Base-by-base conservation (phyloP, 495 filamentous ascomycete genomes). In the Xylaria flabelliformis region DNA sequence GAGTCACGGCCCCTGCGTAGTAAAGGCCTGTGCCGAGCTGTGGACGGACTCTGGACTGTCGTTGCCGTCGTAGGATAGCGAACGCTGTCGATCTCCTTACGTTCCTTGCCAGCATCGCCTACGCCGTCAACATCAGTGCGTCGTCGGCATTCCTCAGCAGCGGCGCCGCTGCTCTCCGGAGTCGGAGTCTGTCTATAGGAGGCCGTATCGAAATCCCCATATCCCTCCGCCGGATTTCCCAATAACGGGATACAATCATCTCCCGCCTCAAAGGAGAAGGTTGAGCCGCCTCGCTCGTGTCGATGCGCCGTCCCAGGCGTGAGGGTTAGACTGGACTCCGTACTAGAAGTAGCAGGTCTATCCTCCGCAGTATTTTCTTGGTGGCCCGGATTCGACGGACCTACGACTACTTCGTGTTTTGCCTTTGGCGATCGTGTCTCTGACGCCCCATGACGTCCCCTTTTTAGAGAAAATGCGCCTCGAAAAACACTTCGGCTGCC, bases 201-300 rank as follows among this genome's bases (percentile, higher is more conserved):
- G n/a, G 4, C 4, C 17, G 26, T 32, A 7, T 62, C 26, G 17
- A 24, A 21, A 3, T 56, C 32, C 24, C 10, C 24, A 44, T 64
- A 26, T 13, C 17, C 21, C 24, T 42, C 29, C 29, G 4, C 42
- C 44, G 68, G 5, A 6, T 29, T 50, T n/a, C 61, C 32, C 5
- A n/a, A 26, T 9, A 70, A 24, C 26, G 0, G 34, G 26, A 59
- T 36, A 4, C 24, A 46, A 32, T 64, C 58, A 59, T 70, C 58
- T 24, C 68, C 58, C 9, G 68, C 13, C 7, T 70, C 44, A 29
- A 70, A 70, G 9, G 68, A 63, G 15, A 63, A 63, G 4, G 8
- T 46, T 5, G 58, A 70, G 24, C 29, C 15, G 7, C 3, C 2
- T 44, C 58, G 59, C n/a, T 46, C 48, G 12, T 64, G 69, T 26